Percentiles rank a stretch among this genome's conserved stretches.
phyloP scores from a whole-genome alignment of 73 alveolate genomes.

The Tetrahymena malaccensis region DNA sequence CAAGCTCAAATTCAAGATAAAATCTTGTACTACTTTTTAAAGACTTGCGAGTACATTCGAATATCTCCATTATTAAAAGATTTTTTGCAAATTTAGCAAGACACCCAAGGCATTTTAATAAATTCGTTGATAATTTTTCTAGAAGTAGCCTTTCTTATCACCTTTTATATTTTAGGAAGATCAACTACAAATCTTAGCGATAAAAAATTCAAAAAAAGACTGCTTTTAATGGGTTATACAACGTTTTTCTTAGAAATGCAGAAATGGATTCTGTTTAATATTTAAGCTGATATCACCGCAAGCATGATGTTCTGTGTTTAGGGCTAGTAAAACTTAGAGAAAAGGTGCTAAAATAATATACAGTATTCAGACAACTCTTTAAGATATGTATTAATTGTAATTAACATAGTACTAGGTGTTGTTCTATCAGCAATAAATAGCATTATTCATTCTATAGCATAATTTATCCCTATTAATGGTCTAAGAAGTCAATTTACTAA shows the following conservation, averaged over 20 bases:
- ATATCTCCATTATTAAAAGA: not conserved
- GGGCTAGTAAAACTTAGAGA: not conserved
- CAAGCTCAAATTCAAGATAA: not conserved
- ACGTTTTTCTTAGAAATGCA: not conserved
- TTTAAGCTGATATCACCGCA: not conserved
- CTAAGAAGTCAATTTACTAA: not conserved
- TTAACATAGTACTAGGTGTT: not conserved
- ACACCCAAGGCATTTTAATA: not conserved
- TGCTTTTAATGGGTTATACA: not conserved
- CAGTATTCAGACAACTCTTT: not conserved
- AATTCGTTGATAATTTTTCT: not conserved
- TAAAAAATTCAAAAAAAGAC: not conserved
- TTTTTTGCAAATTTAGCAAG: not conserved
- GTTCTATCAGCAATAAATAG: not conserved
- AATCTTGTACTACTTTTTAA: not conserved
- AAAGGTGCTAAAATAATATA: not conserved
- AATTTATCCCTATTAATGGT: not conserved
- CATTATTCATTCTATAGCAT: not conserved
- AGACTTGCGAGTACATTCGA: not conserved
- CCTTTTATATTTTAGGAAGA: not conserved
- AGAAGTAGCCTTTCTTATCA: not conserved
- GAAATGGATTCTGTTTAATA: not conserved
- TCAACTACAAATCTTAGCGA: not conserved
- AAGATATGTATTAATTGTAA: not conserved
- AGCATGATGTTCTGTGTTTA: not conserved